Percentiles rank a stretch among this genome's conserved stretches.
Conservation (phyloP, 257 asterid genomes). For the Perilla frutescens region DNA sequence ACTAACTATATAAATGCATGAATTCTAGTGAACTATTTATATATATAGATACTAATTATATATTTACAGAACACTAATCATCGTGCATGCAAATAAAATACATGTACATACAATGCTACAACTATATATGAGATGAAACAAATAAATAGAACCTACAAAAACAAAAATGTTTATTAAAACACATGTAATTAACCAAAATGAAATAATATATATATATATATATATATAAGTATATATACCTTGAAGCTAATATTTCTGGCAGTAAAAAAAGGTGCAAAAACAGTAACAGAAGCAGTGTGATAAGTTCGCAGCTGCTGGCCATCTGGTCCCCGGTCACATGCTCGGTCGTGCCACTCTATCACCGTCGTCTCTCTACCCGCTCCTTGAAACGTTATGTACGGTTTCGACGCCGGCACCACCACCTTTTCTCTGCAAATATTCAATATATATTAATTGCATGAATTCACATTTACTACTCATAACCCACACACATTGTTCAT, state of each 20-base stretch:
- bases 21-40: too few relatives aligned
- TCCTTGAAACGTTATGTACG: slow-evolving; percentile 79
- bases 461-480: too few relatives aligned
- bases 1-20: too few relatives aligned
- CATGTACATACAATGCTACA: too few relatives aligned
- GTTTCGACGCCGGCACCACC: slow-evolving; percentile 81
- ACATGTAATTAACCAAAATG: not conserved
- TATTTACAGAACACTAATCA: too few relatives aligned
- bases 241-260: slow-evolving; percentile 90
- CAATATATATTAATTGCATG: too few relatives aligned
- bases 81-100: too few relatives aligned
- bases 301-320: slow-evolving; percentile 92
- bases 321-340: slow-evolving; percentile 74
- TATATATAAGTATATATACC: slow-evolving; percentile 40
- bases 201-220: not conserved
- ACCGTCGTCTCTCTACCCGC: slow-evolving; percentile 77
- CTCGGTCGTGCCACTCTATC: slow-evolving; percentile 92
- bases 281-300: slow-evolving; percentile 83
- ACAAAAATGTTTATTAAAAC: too few relatives aligned
- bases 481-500: too few relatives aligned
- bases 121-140: too few relatives aligned
- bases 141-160: too few relatives aligned
- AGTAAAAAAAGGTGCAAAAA: slow-evolving; percentile 67
- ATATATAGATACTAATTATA: too few relatives aligned
- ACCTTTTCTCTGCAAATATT: slow-evolving; percentile 67